Evolutionary conservation across 2,329 filamentous ascomycete species (phyloP).

Genomic region (Dothistroma septosporum): DNA sequence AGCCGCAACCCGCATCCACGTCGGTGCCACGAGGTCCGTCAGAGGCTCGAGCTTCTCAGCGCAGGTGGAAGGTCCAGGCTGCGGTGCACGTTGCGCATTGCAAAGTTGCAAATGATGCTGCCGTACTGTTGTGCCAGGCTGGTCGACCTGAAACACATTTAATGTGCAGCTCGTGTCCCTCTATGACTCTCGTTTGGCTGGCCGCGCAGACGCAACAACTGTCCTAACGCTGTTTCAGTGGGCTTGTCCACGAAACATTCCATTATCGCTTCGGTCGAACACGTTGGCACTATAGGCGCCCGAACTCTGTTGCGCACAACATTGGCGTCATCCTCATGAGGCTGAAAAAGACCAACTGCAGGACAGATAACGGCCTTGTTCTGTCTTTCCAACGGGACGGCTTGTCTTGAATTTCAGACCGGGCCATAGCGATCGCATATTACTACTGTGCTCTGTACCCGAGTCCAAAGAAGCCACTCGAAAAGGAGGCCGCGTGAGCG

Average conservation of each 20-base stretch:
- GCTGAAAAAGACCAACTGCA: not conserved
- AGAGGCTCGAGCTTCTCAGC: not conserved
- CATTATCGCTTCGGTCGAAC: not conserved
- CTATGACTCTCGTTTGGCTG: not conserved
- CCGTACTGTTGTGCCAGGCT: not conserved
- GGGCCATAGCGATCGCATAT: not conserved
- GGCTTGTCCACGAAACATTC: not conserved
- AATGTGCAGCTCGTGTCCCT: not conserved
- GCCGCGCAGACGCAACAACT: not conserved
- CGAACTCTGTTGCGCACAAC: not conserved
- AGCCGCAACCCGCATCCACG: not conserved
- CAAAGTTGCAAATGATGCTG: not conserved
- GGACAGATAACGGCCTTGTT: not conserved
- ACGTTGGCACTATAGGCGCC: not conserved
- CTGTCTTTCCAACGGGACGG: not conserved
- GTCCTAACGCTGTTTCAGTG: not conserved
- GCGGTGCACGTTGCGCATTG: not conserved
- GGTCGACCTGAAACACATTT: not conserved
- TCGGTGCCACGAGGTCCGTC: slow-evolving; percentile 3
- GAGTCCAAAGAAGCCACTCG: not conserved
- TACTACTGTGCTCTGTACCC: not conserved
- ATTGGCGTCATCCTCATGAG: not conserved
- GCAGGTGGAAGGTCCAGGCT: not conserved
- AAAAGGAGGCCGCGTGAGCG: not conserved
- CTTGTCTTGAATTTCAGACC: not conserved